These are phyloP conservation scores for Syncephalastrum monosporum DNA, from an alignment of 371 early-diverging fungal genomes.

Conservation along the genomic window DNA sequence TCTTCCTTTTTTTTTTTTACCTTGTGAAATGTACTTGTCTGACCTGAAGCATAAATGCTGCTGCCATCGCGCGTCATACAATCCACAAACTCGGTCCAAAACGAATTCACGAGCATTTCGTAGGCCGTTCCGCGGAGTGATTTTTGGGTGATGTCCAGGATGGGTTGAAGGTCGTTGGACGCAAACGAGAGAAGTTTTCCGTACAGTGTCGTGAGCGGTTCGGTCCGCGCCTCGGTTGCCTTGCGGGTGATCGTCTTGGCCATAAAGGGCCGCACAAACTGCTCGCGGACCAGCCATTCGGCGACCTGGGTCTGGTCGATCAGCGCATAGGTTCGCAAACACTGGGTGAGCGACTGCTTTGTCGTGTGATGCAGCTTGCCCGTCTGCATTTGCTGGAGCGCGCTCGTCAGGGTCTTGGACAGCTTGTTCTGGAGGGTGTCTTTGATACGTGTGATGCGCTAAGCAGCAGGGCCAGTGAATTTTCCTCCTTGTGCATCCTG, in stretches of 20 bases:
- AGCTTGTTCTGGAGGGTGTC: constrained; percentile 63
- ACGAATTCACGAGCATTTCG: constrained; percentile 68
- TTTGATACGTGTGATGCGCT: constrained; percentile 77
- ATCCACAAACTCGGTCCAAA: constrained; percentile 60
- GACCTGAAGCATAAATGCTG: constrained; percentile 68
- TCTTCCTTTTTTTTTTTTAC: constrained; percentile 21
- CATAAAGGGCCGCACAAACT: constrained; percentile 59
- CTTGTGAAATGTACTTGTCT: constrained; percentile 72
- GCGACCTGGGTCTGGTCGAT: constrained; percentile 76
- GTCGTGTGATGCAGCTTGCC: constrained; percentile 38
- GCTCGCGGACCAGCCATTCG: constrained; percentile 60
- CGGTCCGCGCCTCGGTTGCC: constrained; percentile 17
- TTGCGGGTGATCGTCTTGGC: constrained; percentile 43
- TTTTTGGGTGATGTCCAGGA: constrained; percentile 61
- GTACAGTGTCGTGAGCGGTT: constrained; percentile 59
- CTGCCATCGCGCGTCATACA: constrained; percentile 51
- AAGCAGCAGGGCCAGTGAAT: not conserved
- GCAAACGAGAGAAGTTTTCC: constrained; percentile 57
- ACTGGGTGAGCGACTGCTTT: constrained; percentile 65
- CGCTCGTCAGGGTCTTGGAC: constrained; percentile 45
- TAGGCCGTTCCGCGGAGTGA: constrained; percentile 69
- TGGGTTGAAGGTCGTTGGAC: constrained; percentile 43
- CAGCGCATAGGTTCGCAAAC: constrained; percentile 69
- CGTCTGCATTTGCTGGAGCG: constrained; percentile 44
- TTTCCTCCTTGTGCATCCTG: not conserved